Conservation (phyloP, 768 basidiomycete species). For the Fistulinella prunicolor region DNA sequence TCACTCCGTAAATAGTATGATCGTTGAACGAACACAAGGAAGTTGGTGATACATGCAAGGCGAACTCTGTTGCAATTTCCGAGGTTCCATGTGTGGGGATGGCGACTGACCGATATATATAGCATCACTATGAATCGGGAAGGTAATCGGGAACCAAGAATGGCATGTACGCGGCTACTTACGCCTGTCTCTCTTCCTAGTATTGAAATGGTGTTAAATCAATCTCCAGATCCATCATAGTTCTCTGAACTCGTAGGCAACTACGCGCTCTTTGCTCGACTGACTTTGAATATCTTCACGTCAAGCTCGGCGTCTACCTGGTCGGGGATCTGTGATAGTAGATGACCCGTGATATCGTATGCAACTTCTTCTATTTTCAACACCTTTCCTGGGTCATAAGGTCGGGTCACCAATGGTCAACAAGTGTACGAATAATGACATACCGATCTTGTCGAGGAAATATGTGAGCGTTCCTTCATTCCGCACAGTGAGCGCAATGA, state of each 20-base stretch:
- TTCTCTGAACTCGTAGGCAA: constrained; percentile 4
- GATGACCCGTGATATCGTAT: constrained; percentile 10
- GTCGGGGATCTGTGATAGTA: constrained; percentile 29
- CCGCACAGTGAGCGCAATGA: constrained; percentile 47
- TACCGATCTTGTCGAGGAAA: constrained; percentile 42
- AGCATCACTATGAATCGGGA: constrained; percentile 7
- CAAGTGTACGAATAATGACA: not conserved
- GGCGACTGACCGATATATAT: constrained; percentile 1
- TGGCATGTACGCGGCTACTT: not conserved
- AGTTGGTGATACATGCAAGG: not conserved
- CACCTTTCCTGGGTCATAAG: constrained; percentile 15
- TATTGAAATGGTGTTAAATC: constrained; percentile 3
- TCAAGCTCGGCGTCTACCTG: constrained; percentile 33
- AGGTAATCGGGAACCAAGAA: constrained; percentile 11
- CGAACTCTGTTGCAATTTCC: constrained; percentile 1
- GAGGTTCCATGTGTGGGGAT: not conserved
- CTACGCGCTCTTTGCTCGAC: constrained; percentile 8
- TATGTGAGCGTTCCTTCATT: constrained; percentile 49
- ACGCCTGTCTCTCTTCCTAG: not conserved
- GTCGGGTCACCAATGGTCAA: not conserved
- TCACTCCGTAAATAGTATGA: not conserved
- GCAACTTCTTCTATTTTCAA: constrained; percentile 30
- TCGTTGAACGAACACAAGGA: not conserved
- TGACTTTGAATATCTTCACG: constrained; percentile 48
- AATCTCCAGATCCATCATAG: constrained; percentile 16